phyloP scores from a whole-genome alignment of 163 green algal genomes.

The Chlorella variabilis region DNA sequence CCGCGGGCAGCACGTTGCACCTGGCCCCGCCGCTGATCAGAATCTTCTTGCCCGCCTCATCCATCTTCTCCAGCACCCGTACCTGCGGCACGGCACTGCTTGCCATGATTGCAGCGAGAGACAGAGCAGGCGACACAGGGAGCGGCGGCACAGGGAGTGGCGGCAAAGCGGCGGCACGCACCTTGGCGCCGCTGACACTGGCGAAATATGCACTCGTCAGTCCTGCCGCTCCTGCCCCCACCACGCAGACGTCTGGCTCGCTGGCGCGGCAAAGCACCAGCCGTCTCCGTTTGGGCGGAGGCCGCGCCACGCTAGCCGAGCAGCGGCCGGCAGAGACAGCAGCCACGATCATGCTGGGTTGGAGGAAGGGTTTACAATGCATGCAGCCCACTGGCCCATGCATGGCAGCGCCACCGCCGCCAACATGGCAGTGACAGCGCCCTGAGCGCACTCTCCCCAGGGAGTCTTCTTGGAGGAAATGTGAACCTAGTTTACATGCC shows the following conservation, averaged over 20 bases:
- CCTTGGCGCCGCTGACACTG: conserved; percentile 42
- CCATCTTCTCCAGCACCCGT: conserved; percentile 40
- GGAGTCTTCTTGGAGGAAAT: no score
- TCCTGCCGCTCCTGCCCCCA: conserved; percentile 81
- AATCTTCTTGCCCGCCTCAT: conserved; percentile 43
- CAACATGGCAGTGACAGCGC: no score
- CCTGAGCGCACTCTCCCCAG: no score
- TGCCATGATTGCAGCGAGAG: no score
- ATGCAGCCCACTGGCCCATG: no score
- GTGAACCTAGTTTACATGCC: no score
- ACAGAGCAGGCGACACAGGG: neutral
- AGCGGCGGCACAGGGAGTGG: neutral
- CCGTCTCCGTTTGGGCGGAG: neutral
- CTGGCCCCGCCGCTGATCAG: conserved; percentile 18
- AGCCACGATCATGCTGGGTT: neutral
- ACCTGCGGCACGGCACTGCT: neutral
- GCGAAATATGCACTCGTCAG: conserved; percentile 87
- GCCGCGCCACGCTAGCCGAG: neutral
- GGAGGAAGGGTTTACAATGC: neutral
- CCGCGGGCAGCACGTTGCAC: conserved; percentile 85
- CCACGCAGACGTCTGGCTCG: conserved; percentile 56
- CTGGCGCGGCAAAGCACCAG: neutral
- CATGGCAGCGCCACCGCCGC: no score
- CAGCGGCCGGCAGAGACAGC: neutral
- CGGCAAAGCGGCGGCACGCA: neutral